phyloP scores from a whole-genome alignment of 768 basidiomycete species.

The Macrocybe gigantea region DNA sequence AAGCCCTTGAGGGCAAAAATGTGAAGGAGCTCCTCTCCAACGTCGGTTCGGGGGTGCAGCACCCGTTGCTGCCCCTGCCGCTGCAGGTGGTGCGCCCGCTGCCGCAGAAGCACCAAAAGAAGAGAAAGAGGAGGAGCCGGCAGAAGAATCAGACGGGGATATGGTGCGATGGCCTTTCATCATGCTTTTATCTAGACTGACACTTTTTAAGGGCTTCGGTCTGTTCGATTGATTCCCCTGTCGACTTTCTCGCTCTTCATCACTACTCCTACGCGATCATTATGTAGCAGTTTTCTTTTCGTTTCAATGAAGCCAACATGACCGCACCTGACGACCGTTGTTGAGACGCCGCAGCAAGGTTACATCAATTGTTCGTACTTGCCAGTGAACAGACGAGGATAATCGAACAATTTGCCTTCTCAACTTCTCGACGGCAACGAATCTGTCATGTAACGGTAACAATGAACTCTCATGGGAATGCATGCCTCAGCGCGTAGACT shows the following conservation, averaged over 20 bases:
- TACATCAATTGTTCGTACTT: too few relatives aligned
- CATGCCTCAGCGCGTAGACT: too few relatives aligned
- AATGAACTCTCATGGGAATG: too few relatives aligned
- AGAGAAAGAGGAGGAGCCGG: slow-evolving; percentile 83
- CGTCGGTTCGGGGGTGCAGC: slow-evolving; percentile 89
- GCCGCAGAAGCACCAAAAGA: slow-evolving; percentile 63
- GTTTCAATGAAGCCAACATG: too few relatives aligned
- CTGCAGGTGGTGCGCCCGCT: slow-evolving; percentile 53
- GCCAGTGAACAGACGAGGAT: too few relatives aligned
- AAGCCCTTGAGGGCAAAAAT: slow-evolving; percentile 97
- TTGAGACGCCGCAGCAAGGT: too few relatives aligned
- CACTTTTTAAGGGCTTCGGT: slow-evolving; percentile 74
- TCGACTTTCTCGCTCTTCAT: slow-evolving; percentile 6
- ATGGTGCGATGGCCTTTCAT: slow-evolving; percentile 49
- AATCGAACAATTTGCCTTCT: too few relatives aligned
- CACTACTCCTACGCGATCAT: too few relatives aligned
- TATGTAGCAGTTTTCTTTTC: too few relatives aligned
- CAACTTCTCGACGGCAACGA: too few relatives aligned
- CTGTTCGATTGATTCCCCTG: slow-evolving; percentile 74
- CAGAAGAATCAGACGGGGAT: slow-evolving; percentile 88
- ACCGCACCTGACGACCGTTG: too few relatives aligned
- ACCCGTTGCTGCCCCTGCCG: slow-evolving; percentile 61
- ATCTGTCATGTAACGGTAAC: too few relatives aligned
- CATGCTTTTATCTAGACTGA: not conserved
- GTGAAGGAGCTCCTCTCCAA: slow-evolving; percentile 93